phyloP scores from a whole-genome alignment of 2,329 filamentous ascomycete genomes.

The Alternaria postmessia region DNA sequence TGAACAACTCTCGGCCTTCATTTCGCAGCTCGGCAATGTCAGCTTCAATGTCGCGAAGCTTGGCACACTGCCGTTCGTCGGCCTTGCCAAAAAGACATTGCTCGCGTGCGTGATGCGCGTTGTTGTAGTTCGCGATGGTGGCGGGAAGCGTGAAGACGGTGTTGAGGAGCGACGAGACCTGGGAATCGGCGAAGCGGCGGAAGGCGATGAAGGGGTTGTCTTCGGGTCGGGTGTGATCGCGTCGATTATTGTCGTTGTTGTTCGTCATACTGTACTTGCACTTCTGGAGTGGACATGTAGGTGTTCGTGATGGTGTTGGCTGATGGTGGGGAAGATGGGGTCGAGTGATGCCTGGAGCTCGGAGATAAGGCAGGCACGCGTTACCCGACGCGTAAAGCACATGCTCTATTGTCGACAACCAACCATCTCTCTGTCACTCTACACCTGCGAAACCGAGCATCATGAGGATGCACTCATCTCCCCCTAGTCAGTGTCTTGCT shows the following conservation, averaged over 20 bases:
- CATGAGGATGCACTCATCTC: background rate
- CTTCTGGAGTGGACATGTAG: slow-evolving; percentile 13
- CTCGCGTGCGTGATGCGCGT: slow-evolving; percentile 40
- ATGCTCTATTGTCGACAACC: slow-evolving; percentile 3
- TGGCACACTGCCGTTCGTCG: slow-evolving; percentile 36
- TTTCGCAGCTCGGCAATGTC: slow-evolving; percentile 30
- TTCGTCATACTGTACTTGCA: slow-evolving; percentile 33
- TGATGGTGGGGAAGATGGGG: slow-evolving; percentile 14
- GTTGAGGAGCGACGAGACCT: slow-evolving; percentile 63
- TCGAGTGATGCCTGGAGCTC: slow-evolving; percentile 16
- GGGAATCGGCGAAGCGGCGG: slow-evolving; percentile 67
- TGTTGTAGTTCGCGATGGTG: slow-evolving; percentile 42
- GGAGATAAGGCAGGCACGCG: slow-evolving; percentile 19
- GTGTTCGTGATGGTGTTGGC: slow-evolving; percentile 3
- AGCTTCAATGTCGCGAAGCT: slow-evolving; percentile 34
- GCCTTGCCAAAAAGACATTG: slow-evolving; percentile 46
- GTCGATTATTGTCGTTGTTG: slow-evolving; percentile 28
- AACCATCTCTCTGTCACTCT: slow-evolving; percentile 9
- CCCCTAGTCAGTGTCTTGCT: background rate
- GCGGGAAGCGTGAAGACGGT: slow-evolving; percentile 56
- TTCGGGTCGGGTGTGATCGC: slow-evolving; percentile 29
- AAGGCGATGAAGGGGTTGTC: slow-evolving; percentile 67
- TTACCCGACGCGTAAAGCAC: slow-evolving; percentile 11
- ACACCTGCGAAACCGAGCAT: slow-evolving; percentile 10
- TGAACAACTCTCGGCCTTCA: slow-evolving; percentile 38